Base-by-base conservation (phyloP, 192 early-diverging fungal species). In the Lunasporangiospora selenospora region DNA sequence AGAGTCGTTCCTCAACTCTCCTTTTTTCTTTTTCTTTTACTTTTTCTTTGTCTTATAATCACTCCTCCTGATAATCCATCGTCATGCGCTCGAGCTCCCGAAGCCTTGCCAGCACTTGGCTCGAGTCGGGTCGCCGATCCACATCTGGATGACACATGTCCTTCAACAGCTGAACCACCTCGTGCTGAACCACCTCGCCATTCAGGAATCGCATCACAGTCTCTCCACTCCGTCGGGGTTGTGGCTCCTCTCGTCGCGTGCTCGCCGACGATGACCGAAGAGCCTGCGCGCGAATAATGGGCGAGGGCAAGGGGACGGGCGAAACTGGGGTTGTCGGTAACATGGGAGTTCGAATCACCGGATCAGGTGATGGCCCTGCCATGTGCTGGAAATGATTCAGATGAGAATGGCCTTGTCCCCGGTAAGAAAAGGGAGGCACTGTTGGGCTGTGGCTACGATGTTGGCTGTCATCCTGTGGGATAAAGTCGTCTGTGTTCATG, bases 181-280 rank as follows among this genome's bases (percentile, higher is more conserved):
- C 37, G 6, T 23, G 37, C 36, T 30, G 49, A 29, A 76, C 73
- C 2, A 62, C 39, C 26, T 76, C 73, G 16, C 73, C 73, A 19
- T 76, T 76, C 45, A 76, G 55, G 29, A 66, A 76, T 12, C 73
- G 41, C 73, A 76, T 67, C 7, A 76, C 51, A 8, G 46, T 43
- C 51, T 65, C 62, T 10, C 59, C 69, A 30, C 69, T 73, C 51
- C 38, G 45, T 34, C 69, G 69, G 0, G 27, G 60, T n/a, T n/a
- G n/a, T n/a, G n/a, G n/a, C n/a, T n/a, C n/a, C n/a, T n/a, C 8
- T 67, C 73, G 8, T 67, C 64, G 1, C 44, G 39, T 61, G 27
- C 53, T 44, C 31, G 27, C 7, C 6, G 55, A 16, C 1, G n/a
- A n/a, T n/a, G 62, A 37, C 3, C 65, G 62, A 59, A 49, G 46